Conservation (phyloP, 164 flowering plant genomes). For the Aristolochia californica region DNA sequence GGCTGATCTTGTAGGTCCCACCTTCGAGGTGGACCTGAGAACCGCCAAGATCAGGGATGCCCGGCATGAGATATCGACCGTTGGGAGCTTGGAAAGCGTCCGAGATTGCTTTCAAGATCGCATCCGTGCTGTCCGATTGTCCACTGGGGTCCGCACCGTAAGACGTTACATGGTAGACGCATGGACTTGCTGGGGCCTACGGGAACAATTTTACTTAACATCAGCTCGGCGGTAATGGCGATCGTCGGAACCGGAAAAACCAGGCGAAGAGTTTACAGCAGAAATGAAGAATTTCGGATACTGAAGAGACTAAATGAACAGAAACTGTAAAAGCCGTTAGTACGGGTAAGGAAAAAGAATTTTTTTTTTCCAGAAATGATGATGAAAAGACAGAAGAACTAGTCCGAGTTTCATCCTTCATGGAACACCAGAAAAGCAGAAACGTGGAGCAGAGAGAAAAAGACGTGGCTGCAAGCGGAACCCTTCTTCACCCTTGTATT, state of each 20-base stretch:
- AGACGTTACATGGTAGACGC: conserved; percentile 35
- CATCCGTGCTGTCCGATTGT: conserved; percentile 64
- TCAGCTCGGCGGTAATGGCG: too few relatives aligned
- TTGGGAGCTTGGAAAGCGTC: conserved; percentile 37
- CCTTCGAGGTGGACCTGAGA: conserved; percentile 63
- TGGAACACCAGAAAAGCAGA: too few relatives aligned
- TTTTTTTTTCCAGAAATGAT: too few relatives aligned
- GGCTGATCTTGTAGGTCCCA: conserved; percentile 59
- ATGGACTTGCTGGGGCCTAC: conserved; percentile 17
- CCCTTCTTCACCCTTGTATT: too few relatives aligned
- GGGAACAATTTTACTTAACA: too few relatives aligned
- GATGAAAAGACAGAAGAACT: too few relatives aligned
- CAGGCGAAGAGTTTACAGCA: too few relatives aligned
- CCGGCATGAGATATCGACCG: conserved; percentile 34
- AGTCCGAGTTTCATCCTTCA: too few relatives aligned
- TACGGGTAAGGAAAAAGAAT: too few relatives aligned
- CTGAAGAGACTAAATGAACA: neutral
- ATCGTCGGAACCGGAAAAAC: too few relatives aligned
- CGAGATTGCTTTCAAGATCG: conserved; percentile 43
- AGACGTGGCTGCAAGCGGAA: too few relatives aligned
- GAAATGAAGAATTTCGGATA: neutral
- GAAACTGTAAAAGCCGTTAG: too few relatives aligned
- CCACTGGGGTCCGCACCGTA: conserved; percentile 95
- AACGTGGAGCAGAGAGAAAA: neutral
- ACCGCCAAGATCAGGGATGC: conserved; percentile 77